Conservation (phyloP, 2,329 filamentous ascomycete genomes). For the Penicillium sp. region DNA sequence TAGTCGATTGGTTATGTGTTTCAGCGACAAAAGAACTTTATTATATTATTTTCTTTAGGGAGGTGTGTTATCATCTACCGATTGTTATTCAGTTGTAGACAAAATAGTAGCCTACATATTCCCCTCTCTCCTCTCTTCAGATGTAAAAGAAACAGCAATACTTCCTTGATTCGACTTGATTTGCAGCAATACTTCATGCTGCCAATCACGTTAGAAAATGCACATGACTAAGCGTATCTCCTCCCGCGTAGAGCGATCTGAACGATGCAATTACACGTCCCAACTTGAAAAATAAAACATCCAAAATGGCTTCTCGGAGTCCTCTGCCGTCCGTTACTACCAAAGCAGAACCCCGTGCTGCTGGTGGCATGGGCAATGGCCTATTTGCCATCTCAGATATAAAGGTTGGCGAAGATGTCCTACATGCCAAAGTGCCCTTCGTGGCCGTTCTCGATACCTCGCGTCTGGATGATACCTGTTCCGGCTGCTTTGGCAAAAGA, state of each 20-base stretch:
- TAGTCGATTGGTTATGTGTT: slow-evolving; percentile 32
- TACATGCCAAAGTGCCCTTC: slow-evolving; percentile 56
- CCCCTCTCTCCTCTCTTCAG: no score
- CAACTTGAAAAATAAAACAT: slow-evolving; percentile 10
- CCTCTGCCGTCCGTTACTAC: slow-evolving; percentile 24
- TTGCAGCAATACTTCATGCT: neutral
- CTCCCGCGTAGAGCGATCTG: neutral
- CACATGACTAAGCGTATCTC: neutral
- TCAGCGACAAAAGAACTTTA: slow-evolving; percentile 36
- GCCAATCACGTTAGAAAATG: neutral
- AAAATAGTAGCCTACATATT: neutral
- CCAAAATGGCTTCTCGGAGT: slow-evolving; percentile 25
- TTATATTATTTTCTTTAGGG: neutral
- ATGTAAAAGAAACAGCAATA: no score
- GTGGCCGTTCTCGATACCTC: slow-evolving; percentile 58
- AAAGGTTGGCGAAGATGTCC: slow-evolving; percentile 52
- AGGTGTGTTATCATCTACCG: neutral
- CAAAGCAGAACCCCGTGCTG: slow-evolving; percentile 29
- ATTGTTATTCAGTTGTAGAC: neutral
- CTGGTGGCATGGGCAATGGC: slow-evolving; percentile 53
- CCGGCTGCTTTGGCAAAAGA: slow-evolving; percentile 58
- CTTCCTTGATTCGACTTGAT: no score
- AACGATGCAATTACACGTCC: neutral
- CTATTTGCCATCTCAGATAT: slow-evolving; percentile 59
- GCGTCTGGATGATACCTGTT: slow-evolving; percentile 59